Base-by-base conservation (phyloP, 2,329 filamentous ascomycete genomes). In the Phialocephala subalpina region DNA sequence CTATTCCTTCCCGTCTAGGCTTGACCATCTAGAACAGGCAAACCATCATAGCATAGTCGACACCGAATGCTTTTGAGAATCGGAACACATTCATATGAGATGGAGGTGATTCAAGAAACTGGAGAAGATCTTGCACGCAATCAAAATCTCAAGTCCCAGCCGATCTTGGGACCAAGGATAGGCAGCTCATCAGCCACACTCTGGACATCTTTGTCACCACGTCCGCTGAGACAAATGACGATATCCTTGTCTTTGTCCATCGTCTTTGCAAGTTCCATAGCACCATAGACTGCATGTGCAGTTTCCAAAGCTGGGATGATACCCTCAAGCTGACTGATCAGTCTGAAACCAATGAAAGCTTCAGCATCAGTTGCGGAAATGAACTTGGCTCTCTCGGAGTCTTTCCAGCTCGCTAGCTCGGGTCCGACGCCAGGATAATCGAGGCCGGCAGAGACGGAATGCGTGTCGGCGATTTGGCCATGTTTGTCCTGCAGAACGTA, bases 161-260 rank as follows among this genome's bases (percentile, higher is more conserved):
- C 93, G 79, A 99, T 98, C 83, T 91, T 84, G 8, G 96, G 96
- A 0, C 96, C 95, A 68, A 99, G 80, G 72, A 86, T 92, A 20
- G 95, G 95, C 76, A 99, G 81, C 81, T 97, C 93, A 76, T 99
- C 96, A 0, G 96, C 96, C 60, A 99, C 95, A 75, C 93, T 97
- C 87, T 99, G 94, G 66, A 99, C 96, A 77, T 99, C 96, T 88
- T 99, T 99, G 81, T 99, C 96, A 69, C 96, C 96, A 73, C 96
- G 86, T 9, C 96, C 96, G 76, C 92, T 97, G 42, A 99, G 79
- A 81, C 95, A 98, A 69, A 99, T 94, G 66, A 99, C 95, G 33
- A 99, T 82, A 76, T 98, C 94, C 81, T 97, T 83, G 60, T 87
- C 94, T 82, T 94, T 92, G 72, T 86, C 85, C 93, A 97, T 94